Conservation (phyloP, 2,329 filamentous ascomycete species). For the Arthrobotrys iridis region DNA sequence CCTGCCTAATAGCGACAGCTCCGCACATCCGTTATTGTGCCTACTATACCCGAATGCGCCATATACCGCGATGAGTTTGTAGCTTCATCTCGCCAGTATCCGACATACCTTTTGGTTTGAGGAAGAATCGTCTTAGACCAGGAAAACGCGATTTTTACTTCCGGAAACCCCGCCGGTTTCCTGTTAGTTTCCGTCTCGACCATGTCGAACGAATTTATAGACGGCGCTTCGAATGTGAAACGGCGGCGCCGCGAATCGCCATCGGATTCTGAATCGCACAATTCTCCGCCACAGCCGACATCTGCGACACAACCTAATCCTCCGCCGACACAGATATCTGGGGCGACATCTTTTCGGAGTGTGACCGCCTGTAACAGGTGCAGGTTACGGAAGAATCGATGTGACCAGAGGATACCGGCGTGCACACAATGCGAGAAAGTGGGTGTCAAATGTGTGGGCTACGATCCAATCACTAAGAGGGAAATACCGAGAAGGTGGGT, state of each 20-base stretch:
- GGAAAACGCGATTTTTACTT: constrained; percentile 1
- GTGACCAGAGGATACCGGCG: constrained; percentile 89
- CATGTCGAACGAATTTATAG: constrained; percentile 53
- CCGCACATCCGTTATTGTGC: constrained; percentile 3
- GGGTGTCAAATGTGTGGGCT: constrained; percentile 89
- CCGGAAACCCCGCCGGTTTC: constrained; percentile 14
- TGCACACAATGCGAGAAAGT: constrained; percentile 94
- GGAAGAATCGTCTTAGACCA: constrained; percentile 5
- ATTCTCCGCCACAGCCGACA: constrained; percentile 54
- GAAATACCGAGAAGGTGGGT: constrained; percentile 82
- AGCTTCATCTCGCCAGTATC: constrained; percentile 43
- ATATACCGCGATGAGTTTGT: constrained; percentile 42
- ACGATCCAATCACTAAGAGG: constrained; percentile 94
- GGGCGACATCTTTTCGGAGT: constrained; percentile 72
- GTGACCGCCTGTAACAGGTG: constrained; percentile 96
- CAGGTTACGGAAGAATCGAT: constrained; percentile 89
- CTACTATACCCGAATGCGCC: constrained; percentile 25
- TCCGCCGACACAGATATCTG: constrained; percentile 47
- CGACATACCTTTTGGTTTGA: constrained; percentile 18
- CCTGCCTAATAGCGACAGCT: constrained; percentile 49
- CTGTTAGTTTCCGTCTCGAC: background rate
- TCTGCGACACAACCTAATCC: constrained; percentile 53
- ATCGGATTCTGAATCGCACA: constrained; percentile 51
- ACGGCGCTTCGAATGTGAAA: constrained; percentile 46
- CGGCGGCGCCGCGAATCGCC: constrained; percentile 50